phyloP scores from a whole-genome alignment of 805 yeast genomes.

The Yarrowia sp. region DNA sequence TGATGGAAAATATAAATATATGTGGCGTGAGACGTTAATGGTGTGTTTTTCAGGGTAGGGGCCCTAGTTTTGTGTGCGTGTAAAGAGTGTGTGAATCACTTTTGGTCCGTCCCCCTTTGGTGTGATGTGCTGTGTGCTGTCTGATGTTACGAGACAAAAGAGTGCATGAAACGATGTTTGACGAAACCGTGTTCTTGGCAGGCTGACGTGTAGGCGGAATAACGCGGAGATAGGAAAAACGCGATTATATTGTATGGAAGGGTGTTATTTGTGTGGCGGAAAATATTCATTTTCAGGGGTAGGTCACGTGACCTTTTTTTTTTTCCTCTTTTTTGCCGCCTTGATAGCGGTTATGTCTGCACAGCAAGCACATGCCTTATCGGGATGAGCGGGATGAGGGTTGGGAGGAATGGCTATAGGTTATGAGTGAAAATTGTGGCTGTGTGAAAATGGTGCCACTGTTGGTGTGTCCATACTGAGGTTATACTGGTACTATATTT shows the following conservation, averaged over 20 bases:
- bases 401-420: not conserved
- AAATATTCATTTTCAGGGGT: not conserved
- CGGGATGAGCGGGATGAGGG: not conserved
- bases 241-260: too few relatives aligned
- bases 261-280: not conserved
- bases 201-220: too few relatives aligned
- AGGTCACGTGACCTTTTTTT: constrained; percentile 1
- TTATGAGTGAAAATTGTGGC: too few relatives aligned
- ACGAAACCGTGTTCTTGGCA: not conserved
- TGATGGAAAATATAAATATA: not conserved
- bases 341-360: not conserved
- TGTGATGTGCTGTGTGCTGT: not conserved
- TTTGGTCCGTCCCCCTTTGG: not conserved
- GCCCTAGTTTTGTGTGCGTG: not conserved
- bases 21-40: not conserved
- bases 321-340: not conserved
- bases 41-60: not conserved
- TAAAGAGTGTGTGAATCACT: constrained; percentile 10
- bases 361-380: constrained; percentile 16
- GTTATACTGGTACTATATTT: too few relatives aligned
- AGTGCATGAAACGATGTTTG: not conserved
- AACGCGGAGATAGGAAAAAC: not conserved
- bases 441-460: too few relatives aligned
- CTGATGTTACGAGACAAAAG: not conserved
- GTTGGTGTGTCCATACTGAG: too few relatives aligned